A percentile compares a stretch with the other conserved stretches of the same genome.
phyloP scores from a whole-genome alignment of 768 basidiomycete genomes.

The Termitomyces sp. region DNA sequence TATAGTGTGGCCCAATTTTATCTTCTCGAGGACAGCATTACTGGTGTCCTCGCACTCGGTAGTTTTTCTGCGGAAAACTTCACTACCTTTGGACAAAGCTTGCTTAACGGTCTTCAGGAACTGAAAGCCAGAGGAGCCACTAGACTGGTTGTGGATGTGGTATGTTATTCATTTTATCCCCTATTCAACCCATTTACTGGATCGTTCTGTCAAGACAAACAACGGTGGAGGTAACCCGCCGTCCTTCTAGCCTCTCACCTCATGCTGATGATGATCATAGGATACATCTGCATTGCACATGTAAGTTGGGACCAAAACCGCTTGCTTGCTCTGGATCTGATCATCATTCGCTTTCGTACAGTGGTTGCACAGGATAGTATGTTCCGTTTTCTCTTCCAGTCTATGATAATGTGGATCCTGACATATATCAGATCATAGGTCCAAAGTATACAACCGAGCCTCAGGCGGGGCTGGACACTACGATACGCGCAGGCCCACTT shows the following conservation, averaged over 20 bases:
- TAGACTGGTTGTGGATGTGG: constrained; percentile 54
- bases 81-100: constrained; percentile 31
- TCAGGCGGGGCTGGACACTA: constrained; percentile 50
- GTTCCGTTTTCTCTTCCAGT: constrained; percentile 7
- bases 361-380: constrained; percentile 42
- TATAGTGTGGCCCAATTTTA: constrained; percentile 51
- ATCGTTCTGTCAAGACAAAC: constrained; percentile 28
- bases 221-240: constrained; percentile 31
- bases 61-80: constrained; percentile 48
- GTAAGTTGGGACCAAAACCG: constrained; percentile 25
- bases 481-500: constrained; percentile 40
- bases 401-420: not conserved
- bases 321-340: not conserved
- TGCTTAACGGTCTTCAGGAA: constrained; percentile 40
- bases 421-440: constrained; percentile 37
- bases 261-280: constrained; percentile 11
- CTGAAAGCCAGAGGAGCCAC: constrained; percentile 43
- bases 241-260: not conserved
- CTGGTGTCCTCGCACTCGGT: constrained; percentile 54
- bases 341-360: constrained; percentile 8
- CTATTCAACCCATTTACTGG: too few relatives aligned
- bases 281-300: constrained; percentile 55
- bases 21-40: constrained; percentile 41
- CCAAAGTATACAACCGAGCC: constrained; percentile 45
- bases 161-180: constrained; percentile 20